Conservation (phyloP, 177 flowering plant species). For the Vitis hybrid region DNA sequence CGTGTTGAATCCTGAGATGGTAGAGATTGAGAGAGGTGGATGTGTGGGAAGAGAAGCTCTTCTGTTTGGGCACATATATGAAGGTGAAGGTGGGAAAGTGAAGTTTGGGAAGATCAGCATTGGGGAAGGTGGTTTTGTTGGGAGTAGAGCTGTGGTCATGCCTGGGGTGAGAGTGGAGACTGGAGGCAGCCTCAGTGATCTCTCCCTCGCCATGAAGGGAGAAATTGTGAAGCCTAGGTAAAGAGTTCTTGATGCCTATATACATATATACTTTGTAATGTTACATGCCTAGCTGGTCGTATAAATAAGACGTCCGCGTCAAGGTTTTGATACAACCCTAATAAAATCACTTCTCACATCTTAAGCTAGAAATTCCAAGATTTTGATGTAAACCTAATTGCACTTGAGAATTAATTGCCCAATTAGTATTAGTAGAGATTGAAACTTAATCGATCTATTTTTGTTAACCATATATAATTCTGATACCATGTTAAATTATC, state of each 20-base stretch:
- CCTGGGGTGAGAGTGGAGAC: slow-evolving; percentile 69
- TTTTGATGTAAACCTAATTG: too few species aligned
- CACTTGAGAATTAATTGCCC: too few species aligned
- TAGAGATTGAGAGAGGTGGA: slow-evolving; percentile 65
- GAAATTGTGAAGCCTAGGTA: slow-evolving; percentile 48
- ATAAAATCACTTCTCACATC: not conserved
- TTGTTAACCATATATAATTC: too few species aligned
- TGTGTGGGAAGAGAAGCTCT: slow-evolving; percentile 66
- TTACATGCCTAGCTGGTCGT: not conserved
- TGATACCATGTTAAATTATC: too few species aligned
- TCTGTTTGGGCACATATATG: slow-evolving; percentile 81
- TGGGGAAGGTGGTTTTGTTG: slow-evolving; percentile 70
- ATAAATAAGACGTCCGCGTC: not conserved
- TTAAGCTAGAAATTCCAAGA: too few species aligned
- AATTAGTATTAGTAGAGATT: too few species aligned
- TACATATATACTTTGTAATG: not conserved
- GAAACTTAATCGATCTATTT: too few species aligned
- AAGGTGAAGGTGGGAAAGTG: slow-evolving; percentile 73
- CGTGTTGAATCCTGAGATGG: slow-evolving; percentile 74
- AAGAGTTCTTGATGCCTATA: slow-evolving; percentile 6
- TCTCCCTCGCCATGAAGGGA: slow-evolving; percentile 73
- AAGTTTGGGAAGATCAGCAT: slow-evolving; percentile 65
- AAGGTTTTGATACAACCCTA: not conserved
- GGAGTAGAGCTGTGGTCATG: slow-evolving; percentile 70
- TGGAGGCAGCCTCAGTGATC: slow-evolving; percentile 50